Percentiles rank a stretch among this genome's conserved stretches.
Conservation (phyloP, 805 yeast species). For the Candida palmyrensis region DNA sequence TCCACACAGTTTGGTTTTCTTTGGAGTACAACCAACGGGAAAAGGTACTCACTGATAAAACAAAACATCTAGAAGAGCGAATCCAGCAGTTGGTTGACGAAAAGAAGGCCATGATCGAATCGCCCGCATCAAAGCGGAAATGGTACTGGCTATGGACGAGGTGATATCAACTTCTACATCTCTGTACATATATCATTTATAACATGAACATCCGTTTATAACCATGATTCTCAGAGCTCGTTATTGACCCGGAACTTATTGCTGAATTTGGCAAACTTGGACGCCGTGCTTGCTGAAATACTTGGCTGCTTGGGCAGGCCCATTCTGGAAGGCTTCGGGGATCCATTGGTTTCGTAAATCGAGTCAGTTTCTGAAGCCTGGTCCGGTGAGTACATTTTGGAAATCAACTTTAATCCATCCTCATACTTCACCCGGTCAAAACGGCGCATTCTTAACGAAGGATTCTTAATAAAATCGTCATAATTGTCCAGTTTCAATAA, state of each 20-base stretch:
- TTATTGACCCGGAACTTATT: constrained; percentile 18
- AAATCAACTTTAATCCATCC: constrained; percentile 56
- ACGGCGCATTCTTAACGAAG: constrained; percentile 39
- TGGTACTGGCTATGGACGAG: not conserved
- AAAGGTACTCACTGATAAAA: constrained; percentile 11
- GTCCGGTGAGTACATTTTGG: constrained; percentile 45
- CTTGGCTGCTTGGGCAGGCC: constrained; percentile 8
- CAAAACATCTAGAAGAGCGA: constrained; percentile 16
- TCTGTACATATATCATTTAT: constrained; percentile 1
- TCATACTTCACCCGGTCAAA: constrained; percentile 74
- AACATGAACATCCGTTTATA: not conserved
- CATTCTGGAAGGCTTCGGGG: constrained; percentile 8
- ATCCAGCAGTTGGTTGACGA: constrained; percentile 26
- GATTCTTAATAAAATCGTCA: constrained; percentile 56
- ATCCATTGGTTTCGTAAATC: constrained; percentile 4
- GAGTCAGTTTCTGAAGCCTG: constrained; percentile 9
- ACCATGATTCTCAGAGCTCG: not conserved
- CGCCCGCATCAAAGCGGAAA: too few relatives aligned
- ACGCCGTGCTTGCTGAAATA: constrained; percentile 12
- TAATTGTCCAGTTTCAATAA: constrained; percentile 59
- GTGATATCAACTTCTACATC: too few relatives aligned
- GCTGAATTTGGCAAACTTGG: constrained; percentile 30
- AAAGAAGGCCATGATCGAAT: constrained; percentile 10
- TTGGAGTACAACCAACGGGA: constrained; percentile 25
- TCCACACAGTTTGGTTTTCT: constrained; percentile 28